These are phyloP conservation scores for Selaginella tamariscina DNA, from an alignment of 75 land plant genomes.

Conservation along the genomic window DNA sequence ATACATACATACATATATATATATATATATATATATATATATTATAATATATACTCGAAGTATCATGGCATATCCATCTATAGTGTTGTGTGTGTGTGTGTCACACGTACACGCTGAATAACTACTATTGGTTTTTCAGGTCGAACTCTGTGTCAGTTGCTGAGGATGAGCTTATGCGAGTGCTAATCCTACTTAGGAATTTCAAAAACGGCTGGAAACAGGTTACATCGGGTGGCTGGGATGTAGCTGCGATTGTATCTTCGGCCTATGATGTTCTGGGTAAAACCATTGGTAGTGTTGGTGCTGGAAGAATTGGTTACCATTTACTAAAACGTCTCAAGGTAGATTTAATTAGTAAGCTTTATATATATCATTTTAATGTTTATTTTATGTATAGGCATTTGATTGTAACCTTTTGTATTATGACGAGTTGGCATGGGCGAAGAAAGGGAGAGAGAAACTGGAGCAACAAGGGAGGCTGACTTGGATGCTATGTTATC, in stretches of 20 bases:
- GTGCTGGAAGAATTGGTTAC: slow-evolving; percentile 85
- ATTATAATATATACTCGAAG: no score
- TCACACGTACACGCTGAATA: no score
- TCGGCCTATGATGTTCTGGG: slow-evolving; percentile 80
- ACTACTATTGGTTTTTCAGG: slow-evolving; percentile 14
- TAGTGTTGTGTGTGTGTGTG: no score
- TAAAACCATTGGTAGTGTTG: slow-evolving; percentile 75
- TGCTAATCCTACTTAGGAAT: slow-evolving; percentile 70
- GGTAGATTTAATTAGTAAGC: no score
- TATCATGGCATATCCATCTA: no score
- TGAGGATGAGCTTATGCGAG: slow-evolving; percentile 90
- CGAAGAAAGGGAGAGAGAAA: slow-evolving; percentile 51
- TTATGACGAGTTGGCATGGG: slow-evolving; percentile 66
- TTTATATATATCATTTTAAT: background rate
- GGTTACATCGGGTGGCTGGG: slow-evolving; percentile 65
- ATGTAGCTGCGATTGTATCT: slow-evolving; percentile 68
- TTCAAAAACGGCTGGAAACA: slow-evolving; percentile 69
- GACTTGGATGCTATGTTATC: slow-evolving; percentile 77
- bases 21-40: no score
- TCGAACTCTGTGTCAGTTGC: slow-evolving; percentile 84
- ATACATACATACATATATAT: background rate
- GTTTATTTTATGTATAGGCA: slow-evolving; percentile 24
- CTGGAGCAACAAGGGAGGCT: slow-evolving; percentile 59
- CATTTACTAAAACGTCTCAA: slow-evolving; percentile 66
- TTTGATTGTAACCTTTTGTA: slow-evolving; percentile 83